Evolutionary conservation across 2,329 filamentous ascomycete genomes (phyloP).

Genomic region (Dryadomyces quercivorus): DNA sequence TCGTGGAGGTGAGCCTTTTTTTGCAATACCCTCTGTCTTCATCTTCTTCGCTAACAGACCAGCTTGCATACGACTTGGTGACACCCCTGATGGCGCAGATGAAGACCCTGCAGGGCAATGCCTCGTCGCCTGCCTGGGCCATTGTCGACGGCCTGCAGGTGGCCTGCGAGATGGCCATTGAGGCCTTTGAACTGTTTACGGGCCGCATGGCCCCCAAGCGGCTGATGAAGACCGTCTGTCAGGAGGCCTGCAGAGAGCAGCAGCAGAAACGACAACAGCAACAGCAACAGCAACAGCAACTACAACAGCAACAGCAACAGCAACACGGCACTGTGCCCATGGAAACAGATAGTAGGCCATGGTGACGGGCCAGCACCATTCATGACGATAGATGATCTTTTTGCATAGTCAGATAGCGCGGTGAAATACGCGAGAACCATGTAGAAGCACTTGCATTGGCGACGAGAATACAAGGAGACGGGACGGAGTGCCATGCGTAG

Average conservation of each 20-base stretch:
- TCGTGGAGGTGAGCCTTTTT: constrained; percentile 41
- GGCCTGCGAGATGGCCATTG: constrained; percentile 61
- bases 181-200: constrained; percentile 66
- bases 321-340: no score
- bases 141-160: constrained; percentile 62
- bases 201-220: constrained; percentile 57
- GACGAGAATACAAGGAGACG: no score
- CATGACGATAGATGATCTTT: no score
- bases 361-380: no score
- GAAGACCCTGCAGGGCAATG: constrained; percentile 28
- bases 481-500: no score
- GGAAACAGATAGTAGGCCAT: no score
- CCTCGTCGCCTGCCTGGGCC: constrained; percentile 50
- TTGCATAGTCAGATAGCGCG: no score
- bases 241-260: constrained; percentile 29
- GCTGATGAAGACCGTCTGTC: constrained; percentile 51
- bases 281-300: not conserved
- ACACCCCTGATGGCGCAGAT: constrained; percentile 59
- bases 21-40: not conserved
- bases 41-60: not conserved
- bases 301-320: not conserved
- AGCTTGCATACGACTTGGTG: constrained; percentile 56
- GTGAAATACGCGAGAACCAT: no score
- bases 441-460: no score
- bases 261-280: constrained; percentile 8